Conservation (phyloP, 2,329 filamentous ascomycete species). For the Sclerotinia nivalis region DNA sequence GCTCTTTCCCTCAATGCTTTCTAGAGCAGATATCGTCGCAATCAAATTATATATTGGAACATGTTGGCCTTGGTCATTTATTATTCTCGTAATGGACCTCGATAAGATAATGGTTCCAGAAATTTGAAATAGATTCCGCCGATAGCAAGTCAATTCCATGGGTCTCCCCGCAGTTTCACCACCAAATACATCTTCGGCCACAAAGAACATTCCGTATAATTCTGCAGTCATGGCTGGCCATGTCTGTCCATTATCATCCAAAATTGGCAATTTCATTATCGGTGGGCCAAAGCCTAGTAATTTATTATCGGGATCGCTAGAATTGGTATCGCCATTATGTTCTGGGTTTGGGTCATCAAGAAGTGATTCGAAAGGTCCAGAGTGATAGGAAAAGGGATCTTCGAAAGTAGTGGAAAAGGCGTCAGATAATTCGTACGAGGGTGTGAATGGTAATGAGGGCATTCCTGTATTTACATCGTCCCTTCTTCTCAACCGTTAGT, state of each 20-base stretch:
- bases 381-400: constrained; percentile 61
- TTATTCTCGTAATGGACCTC: constrained; percentile 66
- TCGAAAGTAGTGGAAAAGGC: constrained; percentile 64
- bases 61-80: constrained; percentile 77
- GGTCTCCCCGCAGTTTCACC: constrained; percentile 52
- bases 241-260: constrained; percentile 66
- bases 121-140: constrained; percentile 92
- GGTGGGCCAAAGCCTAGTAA: constrained; percentile 73
- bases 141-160: constrained; percentile 89
- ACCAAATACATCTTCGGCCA: constrained; percentile 77
- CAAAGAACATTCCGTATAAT: constrained; percentile 82
- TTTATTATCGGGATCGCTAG: constrained; percentile 61
- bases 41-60: constrained; percentile 76
- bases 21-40: constrained; percentile 79
- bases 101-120: constrained; percentile 83
- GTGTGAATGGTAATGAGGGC: constrained; percentile 54
- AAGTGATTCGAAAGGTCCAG: constrained; percentile 46
- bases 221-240: constrained; percentile 71
- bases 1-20: constrained; percentile 87
- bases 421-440: constrained; percentile 61
- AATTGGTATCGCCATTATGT: constrained; percentile 28
- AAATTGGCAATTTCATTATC: constrained; percentile 58
- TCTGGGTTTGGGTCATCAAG: constrained; percentile 38
- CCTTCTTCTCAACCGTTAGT: constrained; percentile 14
- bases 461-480: constrained; percentile 34